These are phyloP conservation scores for Cerrena zonata DNA, from an alignment of 1,284 basidiomycete genomes.

Conservation along the genomic window DNA sequence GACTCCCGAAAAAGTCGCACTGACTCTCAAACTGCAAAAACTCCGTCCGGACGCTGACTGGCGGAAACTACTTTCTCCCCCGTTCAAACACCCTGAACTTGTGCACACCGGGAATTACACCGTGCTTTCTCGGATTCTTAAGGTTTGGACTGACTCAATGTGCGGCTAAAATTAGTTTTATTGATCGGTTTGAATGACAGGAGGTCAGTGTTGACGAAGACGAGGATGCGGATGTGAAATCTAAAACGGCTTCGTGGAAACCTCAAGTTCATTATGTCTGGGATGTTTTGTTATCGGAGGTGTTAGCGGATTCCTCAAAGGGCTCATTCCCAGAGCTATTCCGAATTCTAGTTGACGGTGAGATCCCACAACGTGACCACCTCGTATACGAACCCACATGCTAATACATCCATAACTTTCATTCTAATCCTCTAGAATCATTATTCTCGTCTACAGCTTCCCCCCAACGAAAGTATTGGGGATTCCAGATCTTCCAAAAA, in stretches of 20 bases:
- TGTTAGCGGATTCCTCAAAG: conserved; percentile 49
- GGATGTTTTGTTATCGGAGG: conserved; percentile 75
- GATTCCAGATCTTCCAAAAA: conserved; percentile 86
- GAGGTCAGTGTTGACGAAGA: conserved; percentile 58
- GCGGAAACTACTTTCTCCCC: conserved; percentile 63
- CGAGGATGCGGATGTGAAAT: conserved; percentile 34
- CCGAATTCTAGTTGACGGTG: conserved; percentile 84
- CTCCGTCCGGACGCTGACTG: conserved; percentile 60
- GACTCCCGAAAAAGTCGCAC: conserved; percentile 84
- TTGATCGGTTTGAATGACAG: conserved; percentile 28
- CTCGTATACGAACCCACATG: too few relatives aligned
- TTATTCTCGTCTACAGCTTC: conserved; percentile 83
- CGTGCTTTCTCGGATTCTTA: conserved; percentile 73
- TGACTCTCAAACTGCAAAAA: conserved; percentile 68
- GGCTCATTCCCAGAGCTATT: conserved; percentile 88
- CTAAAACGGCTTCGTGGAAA: conserved; percentile 70
- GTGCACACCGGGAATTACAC: conserved; percentile 68
- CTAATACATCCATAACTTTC: too few relatives aligned
- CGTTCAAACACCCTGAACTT: conserved; percentile 70
- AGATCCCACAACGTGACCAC: conserved; percentile 19
- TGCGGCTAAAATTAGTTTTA: background rate
- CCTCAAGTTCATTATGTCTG: conserved; percentile 90
- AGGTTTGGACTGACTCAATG: conserved; percentile 41
- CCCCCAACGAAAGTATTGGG: conserved; percentile 89
- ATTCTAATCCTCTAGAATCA: conserved; percentile 52